Conservation (phyloP, 106 monocot species). For the Allium cepa region DNA sequence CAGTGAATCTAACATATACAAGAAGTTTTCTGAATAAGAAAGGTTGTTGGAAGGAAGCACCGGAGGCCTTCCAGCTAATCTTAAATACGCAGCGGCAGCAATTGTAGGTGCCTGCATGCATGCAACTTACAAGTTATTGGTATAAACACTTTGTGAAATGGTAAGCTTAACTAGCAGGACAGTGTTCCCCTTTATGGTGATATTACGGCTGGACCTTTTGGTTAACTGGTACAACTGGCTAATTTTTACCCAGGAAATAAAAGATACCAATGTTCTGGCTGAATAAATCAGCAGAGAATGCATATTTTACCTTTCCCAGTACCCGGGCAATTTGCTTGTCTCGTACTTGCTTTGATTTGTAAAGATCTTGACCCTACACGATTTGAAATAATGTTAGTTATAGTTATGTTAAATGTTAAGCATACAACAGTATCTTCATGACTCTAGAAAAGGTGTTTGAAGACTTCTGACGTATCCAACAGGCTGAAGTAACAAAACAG, state of each 20-base stretch:
- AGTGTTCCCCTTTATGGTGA: too few species aligned
- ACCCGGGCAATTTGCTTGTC: conserved; percentile 87
- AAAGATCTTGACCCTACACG: conserved; percentile 91
- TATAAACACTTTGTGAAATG: not conserved
- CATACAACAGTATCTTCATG: too few species aligned
- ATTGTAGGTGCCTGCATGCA: conserved; percentile 83
- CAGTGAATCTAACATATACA: conserved; percentile 97
- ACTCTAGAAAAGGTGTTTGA: too few species aligned
- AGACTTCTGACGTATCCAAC: too few species aligned
- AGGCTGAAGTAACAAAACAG: too few species aligned
- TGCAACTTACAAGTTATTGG: not conserved
- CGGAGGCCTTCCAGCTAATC: conserved; percentile 84
- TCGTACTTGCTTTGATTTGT: conserved; percentile 70
- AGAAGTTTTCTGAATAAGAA: conserved; percentile 94
- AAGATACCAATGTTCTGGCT: too few species aligned
- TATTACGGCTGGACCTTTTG: too few species aligned
- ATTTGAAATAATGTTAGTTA: not conserved
- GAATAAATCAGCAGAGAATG: not conserved
- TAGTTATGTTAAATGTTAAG: not conserved
- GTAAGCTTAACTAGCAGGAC: too few species aligned
- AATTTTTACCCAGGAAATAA: too few species aligned
- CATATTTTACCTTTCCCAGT: conserved; percentile 67
- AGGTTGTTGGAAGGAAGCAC: conserved; percentile 78
- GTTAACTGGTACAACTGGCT: too few species aligned
- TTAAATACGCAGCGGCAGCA: conserved; percentile 88